Percentiles rank a stretch among this genome's conserved stretches.
These are phyloP conservation scores for Microsporum canis DNA, from an alignment of 2,329 filamentous ascomycete genomes.

Conservation along the genomic window DNA sequence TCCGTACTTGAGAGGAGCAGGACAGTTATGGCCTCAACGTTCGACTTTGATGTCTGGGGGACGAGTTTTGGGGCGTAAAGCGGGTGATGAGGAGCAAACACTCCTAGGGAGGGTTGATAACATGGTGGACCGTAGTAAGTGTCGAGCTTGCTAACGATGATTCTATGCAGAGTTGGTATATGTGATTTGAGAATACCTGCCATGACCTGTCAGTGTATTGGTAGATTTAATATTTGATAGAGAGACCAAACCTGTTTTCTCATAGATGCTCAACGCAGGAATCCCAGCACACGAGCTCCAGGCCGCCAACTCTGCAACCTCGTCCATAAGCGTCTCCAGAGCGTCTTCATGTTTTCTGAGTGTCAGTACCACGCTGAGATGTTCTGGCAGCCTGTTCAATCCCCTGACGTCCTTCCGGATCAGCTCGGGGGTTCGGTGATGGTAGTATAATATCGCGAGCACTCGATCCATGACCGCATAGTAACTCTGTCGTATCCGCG, in stretches of 20 bases:
- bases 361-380: conserved; percentile 77
- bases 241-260: conserved; percentile 60
- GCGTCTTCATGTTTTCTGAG: conserved; percentile 59
- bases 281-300: conserved; percentile 91
- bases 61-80: conserved; percentile 25
- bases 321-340: conserved; percentile 72
- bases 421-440: conserved; percentile 87
- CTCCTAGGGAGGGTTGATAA: conserved; percentile 57
- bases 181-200: conserved; percentile 79
- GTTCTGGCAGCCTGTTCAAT: conserved; percentile 63
- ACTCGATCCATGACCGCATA: conserved; percentile 66
- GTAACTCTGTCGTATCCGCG: conserved; percentile 68
- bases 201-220: not conserved
- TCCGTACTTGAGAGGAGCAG: conserved; percentile 80
- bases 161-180: conserved; percentile 70
- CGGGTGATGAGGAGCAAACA: conserved; percentile 60
- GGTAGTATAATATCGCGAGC: conserved; percentile 77
- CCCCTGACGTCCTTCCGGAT: conserved; percentile 76
- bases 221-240: not conserved
- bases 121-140: conserved; percentile 67
- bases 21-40: conserved; percentile 42
- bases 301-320: conserved; percentile 80
- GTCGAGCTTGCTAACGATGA: conserved; percentile 66
- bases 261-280: conserved; percentile 77
- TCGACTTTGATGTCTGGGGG: conserved; percentile 17